Evolutionary conservation across 1,284 basidiomycete species (phyloP), one percentile per base, ranked within the genome.

Genomic region (Fomitopsis betulina): DNA sequence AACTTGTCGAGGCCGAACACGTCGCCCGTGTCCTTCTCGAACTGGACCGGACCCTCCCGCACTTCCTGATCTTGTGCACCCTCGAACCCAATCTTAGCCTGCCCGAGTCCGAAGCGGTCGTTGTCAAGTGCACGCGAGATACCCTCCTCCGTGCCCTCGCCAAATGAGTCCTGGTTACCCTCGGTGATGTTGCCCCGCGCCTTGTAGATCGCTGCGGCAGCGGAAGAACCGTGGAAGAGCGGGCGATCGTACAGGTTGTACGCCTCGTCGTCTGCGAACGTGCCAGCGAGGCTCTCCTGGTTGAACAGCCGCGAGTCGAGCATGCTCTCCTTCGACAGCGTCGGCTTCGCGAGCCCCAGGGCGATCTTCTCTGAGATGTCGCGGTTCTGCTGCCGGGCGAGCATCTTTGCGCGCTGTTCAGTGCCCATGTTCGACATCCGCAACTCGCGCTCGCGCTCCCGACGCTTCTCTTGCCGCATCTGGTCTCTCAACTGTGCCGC

Each of bases 321-420:
- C 90, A 99, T 94, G 5, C 91, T 91, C 74, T 98, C 95, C 73
- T 98, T 98, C 39, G 93, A 93, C 58, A 93, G 70, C 0, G 96
- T 94, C 8, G 97, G 97, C 74, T 99, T 99, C 47, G 97, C 97
- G 43, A 99, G 83, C 37, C 97, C 97, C 21, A 99, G 84, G 1
- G 97, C 97, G 57, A 99, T 91, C 80, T 99, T 99, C 75, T 99
- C 97, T 0, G 96, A 98, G 53, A 99, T 98, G 70, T 99, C 97
- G 67, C 97, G 91, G 72, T 99, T 98, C 77, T 95, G 95, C 70
- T 98, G 93, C 59, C 91, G 86, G 25, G 96, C 94, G 57, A 99
- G 80, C 81, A 94, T 88, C 78, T 97, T 97, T 25, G 97, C 95
- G 6, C 97, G 85, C 72, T 94, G 92, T 75, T 99, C 97, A 37